A percentile compares a stretch with the other conserved stretches of the same genome.
These are phyloP conservation scores for Aureobasidium sp. DNA, from an alignment of 2,329 filamentous ascomycete genomes.

Conservation along the genomic window DNA sequence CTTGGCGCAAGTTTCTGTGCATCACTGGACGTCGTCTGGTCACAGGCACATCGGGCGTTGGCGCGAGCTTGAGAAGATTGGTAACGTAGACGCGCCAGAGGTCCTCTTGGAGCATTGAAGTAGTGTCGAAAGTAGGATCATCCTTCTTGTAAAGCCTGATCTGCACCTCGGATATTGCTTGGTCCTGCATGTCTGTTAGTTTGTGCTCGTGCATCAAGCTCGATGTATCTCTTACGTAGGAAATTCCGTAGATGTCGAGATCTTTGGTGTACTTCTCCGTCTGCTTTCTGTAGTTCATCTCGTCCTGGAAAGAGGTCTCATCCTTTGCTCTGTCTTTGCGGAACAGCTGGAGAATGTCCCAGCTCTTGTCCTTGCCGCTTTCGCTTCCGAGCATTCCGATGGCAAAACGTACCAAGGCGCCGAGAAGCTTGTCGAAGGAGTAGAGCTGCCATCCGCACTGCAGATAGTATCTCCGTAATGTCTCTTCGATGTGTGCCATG, in stretches of 20 bases:
- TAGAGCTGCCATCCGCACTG: constrained; percentile 89
- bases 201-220: neutral
- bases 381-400: constrained; percentile 78
- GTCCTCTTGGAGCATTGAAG: constrained; percentile 53
- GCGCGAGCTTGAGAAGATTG: constrained; percentile 78
- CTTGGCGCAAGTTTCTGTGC: constrained; percentile 29
- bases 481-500: constrained; percentile 75
- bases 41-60: constrained; percentile 48
- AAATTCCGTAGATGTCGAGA: constrained; percentile 80
- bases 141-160: constrained; percentile 82
- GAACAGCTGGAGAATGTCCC: constrained; percentile 82
- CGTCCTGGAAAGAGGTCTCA: constrained; percentile 79
- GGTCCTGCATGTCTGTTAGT: constrained; percentile 45
- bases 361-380: constrained; percentile 79
- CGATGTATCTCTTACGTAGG: constrained; percentile 60
- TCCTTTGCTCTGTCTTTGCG: constrained; percentile 71
- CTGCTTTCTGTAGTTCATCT: constrained; percentile 83
- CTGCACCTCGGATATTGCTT: constrained; percentile 57
- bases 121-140: constrained; percentile 67
- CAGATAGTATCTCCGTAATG: constrained; percentile 83
- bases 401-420: constrained; percentile 70
- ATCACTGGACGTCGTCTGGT: constrained; percentile 29
- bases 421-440: constrained; percentile 80
- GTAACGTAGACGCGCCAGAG: constrained; percentile 94
- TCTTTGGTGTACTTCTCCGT: constrained; percentile 91